A percentile compares a stretch with the other conserved stretches of the same genome.
phyloP scores from a whole-genome alignment of 768 basidiomycete species.

The Mycena vulgaris region DNA sequence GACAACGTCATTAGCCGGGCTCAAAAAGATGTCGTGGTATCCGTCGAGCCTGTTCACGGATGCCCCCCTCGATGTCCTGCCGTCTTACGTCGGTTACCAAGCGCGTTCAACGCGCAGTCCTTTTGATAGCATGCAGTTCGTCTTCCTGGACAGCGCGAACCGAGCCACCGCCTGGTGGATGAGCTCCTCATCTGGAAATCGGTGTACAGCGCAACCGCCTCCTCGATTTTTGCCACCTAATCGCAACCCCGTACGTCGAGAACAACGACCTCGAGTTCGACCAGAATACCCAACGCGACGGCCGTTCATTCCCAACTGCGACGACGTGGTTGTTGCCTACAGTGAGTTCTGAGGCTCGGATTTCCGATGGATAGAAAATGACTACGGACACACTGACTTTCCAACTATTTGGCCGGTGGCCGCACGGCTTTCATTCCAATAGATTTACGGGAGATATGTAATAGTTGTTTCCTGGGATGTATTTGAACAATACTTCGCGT shows the following conservation, averaged over 20 bases:
- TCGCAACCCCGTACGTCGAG: slow-evolving; percentile 5
- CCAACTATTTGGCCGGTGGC: slow-evolving; percentile 7
- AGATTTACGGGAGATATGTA: no score
- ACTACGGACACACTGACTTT: background rate
- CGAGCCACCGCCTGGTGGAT: background rate
- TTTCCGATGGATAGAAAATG: background rate
- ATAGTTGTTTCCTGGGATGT: no score
- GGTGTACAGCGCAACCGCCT: background rate
- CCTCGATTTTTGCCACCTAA: background rate
- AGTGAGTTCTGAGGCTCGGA: background rate
- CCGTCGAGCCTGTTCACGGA: background rate
- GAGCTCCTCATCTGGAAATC: background rate
- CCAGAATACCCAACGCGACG: background rate
- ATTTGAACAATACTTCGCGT: no score
- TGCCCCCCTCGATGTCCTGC: background rate
- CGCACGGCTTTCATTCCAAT: background rate
- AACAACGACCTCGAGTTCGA: slow-evolving; percentile 4
- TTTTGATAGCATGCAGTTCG: slow-evolving; percentile 12
- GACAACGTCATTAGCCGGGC: slow-evolving; percentile 1
- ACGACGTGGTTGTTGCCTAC: background rate
- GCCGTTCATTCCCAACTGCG: slow-evolving; percentile 1
- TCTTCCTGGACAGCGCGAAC: background rate
- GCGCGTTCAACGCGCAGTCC: no score
- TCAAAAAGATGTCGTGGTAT: background rate
- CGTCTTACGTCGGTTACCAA: background rate